Evolutionary conservation across 805 yeast genomes (phyloP).

Genomic region (Saturnispora halmiae): DNA sequence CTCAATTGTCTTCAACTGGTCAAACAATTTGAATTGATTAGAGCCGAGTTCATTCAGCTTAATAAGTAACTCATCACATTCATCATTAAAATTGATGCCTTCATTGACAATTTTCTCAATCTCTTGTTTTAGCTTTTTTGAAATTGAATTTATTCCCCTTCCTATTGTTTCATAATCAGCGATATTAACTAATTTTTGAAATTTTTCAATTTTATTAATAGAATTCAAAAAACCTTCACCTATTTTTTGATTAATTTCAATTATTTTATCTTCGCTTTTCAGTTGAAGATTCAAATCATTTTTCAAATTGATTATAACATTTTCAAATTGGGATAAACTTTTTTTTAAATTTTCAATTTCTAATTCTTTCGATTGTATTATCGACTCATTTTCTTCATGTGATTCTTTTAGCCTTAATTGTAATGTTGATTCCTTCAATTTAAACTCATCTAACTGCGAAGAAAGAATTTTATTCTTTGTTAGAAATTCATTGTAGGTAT

Average conservation of each 20-base stretch:
- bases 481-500: constrained; percentile 45
- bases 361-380: neutral
- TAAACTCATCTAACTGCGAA: constrained; percentile 40
- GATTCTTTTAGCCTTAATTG: constrained; percentile 15
- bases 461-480: constrained; percentile 40
- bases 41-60: too few relatives aligned
- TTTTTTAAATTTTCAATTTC: neutral
- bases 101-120: neutral
- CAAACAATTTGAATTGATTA: too few relatives aligned
- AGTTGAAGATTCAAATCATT: neutral
- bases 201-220: constrained; percentile 17
- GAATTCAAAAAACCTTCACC: constrained; percentile 9
- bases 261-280: constrained; percentile 15
- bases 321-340: neutral
- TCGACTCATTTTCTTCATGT: too few relatives aligned
- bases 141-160: neutral
- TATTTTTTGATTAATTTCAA: constrained; percentile 19
- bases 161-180: neutral
- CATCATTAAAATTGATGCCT: neutral
- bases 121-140: too few relatives aligned
- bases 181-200: neutral
- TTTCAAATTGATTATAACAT: neutral
- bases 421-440: constrained; percentile 34
- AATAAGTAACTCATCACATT: neutral
- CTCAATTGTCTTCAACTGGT: too few relatives aligned